A percentile compares a stretch with the other conserved stretches of the same genome.
Conservation (phyloP, 2,329 filamentous ascomycete genomes). For the Beauveria australis region DNA sequence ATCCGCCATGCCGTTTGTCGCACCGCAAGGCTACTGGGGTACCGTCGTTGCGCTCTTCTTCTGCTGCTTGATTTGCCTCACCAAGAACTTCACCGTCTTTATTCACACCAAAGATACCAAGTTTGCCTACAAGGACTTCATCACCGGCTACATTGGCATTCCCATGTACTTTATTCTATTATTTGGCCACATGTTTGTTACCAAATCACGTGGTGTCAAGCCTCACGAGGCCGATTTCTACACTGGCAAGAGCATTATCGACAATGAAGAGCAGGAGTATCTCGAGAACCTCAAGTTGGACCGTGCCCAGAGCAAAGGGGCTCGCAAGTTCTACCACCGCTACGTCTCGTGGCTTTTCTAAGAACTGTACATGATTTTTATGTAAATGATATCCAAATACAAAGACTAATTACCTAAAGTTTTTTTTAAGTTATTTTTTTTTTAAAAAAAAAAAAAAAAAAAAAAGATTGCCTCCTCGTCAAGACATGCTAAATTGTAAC, state of each 20-base stretch:
- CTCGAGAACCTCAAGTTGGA: conserved; percentile 34
- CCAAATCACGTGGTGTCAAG: conserved; percentile 45
- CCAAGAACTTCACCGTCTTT: conserved; percentile 77
- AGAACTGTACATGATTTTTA: background rate
- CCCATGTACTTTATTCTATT: conserved; percentile 64
- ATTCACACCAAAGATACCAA: conserved; percentile 39
- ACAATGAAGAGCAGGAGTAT: conserved; percentile 64
- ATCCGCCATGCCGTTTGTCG: conserved; percentile 51
- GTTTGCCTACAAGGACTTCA: conserved; percentile 68
- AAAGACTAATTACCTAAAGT: background rate
- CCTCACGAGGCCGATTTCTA: conserved; percentile 59
- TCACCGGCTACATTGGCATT: conserved; percentile 70
- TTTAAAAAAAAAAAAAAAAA: too few relatives aligned
- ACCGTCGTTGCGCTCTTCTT: conserved; percentile 61
- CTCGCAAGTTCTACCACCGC: conserved; percentile 28
- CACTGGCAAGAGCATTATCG: conserved; percentile 64
- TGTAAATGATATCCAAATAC: conserved; percentile 3
- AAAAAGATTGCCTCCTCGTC: too few relatives aligned
- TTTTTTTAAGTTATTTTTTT: too few relatives aligned
- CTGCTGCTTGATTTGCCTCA: conserved; percentile 65
- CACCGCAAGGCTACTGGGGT: conserved; percentile 64
- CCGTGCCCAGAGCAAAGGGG: conserved; percentile 19
- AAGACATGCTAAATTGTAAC: too few relatives aligned
- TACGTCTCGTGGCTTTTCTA: conserved; percentile 32
- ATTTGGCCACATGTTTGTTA: conserved; percentile 56